Evolutionary conservation across 495 filamentous ascomycete species (phyloP).

Genomic region (Penicillium malachiteum): DNA sequence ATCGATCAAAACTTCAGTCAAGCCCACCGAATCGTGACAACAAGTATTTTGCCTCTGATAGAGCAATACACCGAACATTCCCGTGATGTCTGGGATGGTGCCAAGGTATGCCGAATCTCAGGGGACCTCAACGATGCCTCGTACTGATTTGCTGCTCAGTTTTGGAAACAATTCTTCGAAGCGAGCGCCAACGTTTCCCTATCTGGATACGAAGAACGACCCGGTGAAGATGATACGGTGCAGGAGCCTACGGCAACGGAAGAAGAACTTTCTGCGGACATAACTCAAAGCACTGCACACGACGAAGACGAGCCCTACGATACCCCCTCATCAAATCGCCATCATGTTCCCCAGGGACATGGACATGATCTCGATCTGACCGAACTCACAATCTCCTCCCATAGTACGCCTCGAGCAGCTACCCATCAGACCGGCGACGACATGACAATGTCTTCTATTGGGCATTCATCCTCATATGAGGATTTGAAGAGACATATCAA

Average conservation of each 20-base stretch:
- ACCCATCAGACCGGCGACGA: constrained; percentile 48
- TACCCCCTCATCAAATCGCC: constrained; percentile 33
- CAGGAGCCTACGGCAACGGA: constrained; percentile 52
- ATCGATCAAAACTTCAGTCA: constrained; percentile 98
- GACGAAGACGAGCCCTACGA: constrained; percentile 34
- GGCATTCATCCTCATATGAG: constrained; percentile 44
- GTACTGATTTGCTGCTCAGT: constrained; percentile 48
- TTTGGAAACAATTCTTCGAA: constrained; percentile 99
- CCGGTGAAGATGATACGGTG: constrained; percentile 46
- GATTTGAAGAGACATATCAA: constrained; percentile 29
- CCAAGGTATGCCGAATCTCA: constrained; percentile 57
- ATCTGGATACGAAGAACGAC: constrained; percentile 88
- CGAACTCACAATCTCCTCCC: constrained; percentile 54
- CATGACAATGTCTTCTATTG: constrained; percentile 59
- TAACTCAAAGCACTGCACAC: constrained; percentile 35
- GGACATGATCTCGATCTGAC: constrained; percentile 54
- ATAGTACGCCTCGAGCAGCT: constrained; percentile 53
- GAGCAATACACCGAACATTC: constrained; percentile 96
- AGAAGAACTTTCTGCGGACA: constrained; percentile 49
- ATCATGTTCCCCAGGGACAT: constrained; percentile 24
- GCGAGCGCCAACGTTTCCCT: constrained; percentile 95
- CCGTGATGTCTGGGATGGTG: constrained; percentile 91
- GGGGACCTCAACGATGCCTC: neutral
- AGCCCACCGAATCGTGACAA: constrained; percentile 93
- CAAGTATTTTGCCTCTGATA: constrained; percentile 89